Percentiles rank a stretch among this genome's conserved stretches.
phyloP scores from a whole-genome alignment of 257 asterid species.

The Solanum corneliomulleri region DNA sequence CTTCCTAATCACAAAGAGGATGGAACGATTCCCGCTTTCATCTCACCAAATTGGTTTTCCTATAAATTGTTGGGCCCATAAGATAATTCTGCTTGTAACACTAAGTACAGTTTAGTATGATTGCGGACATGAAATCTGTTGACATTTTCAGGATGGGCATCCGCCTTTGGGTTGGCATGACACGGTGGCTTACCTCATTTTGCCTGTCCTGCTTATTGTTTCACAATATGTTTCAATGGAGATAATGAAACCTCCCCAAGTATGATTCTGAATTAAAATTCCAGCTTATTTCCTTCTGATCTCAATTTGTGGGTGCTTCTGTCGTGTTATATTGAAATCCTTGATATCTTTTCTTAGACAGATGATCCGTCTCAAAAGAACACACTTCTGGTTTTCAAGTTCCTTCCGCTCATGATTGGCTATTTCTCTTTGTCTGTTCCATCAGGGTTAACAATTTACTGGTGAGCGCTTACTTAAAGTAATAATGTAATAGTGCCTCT shows the following conservation, averaged over 20 bases:
- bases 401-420: constrained; percentile 99
- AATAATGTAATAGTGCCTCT: neutral
- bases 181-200: constrained; percentile 89
- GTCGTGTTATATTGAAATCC: constrained; percentile 22
- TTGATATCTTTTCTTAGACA: constrained; percentile 48
- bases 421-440: constrained; percentile 98
- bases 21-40: neutral
- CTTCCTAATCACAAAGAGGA: neutral
- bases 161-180: constrained; percentile 98
- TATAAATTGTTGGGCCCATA: neutral
- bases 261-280: constrained; percentile 20
- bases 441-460: constrained; percentile 93
- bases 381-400: constrained; percentile 81
- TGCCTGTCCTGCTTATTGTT: constrained; percentile 80
- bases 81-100: neutral
- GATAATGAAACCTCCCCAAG: constrained; percentile 99
- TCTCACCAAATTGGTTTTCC: neutral
- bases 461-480: constrained; percentile 32
- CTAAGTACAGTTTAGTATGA: neutral
- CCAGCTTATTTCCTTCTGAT: neutral
- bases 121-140: neutral
- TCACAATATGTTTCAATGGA: constrained; percentile 96
- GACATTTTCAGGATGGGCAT: constrained; percentile 77
- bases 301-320: neutral
- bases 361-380: constrained; percentile 98